Base-by-base conservation (phyloP, 2,329 filamentous ascomycete species). In the Sporothrix brunneoviolacea region DNA sequence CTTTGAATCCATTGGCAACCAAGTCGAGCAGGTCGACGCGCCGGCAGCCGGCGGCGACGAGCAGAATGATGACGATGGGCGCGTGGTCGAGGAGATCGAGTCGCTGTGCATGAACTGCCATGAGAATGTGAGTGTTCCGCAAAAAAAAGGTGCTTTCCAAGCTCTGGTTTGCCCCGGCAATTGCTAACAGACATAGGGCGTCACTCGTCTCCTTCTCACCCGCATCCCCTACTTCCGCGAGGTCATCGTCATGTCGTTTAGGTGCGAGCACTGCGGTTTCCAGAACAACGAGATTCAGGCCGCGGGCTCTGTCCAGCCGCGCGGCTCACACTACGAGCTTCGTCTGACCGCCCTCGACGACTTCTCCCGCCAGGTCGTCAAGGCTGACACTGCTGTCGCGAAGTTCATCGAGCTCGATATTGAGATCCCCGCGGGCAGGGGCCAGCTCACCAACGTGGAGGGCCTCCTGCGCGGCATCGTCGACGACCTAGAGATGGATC, bases 161-260 rank as follows among this genome's bases (percentile, higher is more conserved):
- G n/a, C n/a, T n/a, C n/a, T n/a, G n/a, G n/a, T n/a, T n/a, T n/a
- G n/a, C n/a, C n/a, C n/a, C n/a, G n/a, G n/a, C n/a, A n/a, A n/a
- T n/a, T n/a, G n/a, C n/a, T n/a, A n/a, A n/a, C n/a, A n/a, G n/a
- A n/a, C n/a, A n/a, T n/a, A n/a, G n/a, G 93, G 93, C 61, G 80
- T 74, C 1, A 98, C 93, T 13, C 80, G 85, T 53, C 79, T 98
- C 19, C 82, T 98, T 38, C 82, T 98, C 49, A 95, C 94, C 15
- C 82, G 83, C 57, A 96, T 98, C 50, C 93, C 93, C 15, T 97
- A 89, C 76, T 98, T 98, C 75, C 89, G 90, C 71, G 91, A 98
- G 68, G 84, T 98, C 56, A 89, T 98, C 62, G 81, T 98, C 68
- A 95, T 96, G 84, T 97, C 91, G 55, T 98, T 98, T 69, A 80